Conservation (phyloP, 2,329 filamentous ascomycete genomes). For the Talaromyces amestolkiae region DNA sequence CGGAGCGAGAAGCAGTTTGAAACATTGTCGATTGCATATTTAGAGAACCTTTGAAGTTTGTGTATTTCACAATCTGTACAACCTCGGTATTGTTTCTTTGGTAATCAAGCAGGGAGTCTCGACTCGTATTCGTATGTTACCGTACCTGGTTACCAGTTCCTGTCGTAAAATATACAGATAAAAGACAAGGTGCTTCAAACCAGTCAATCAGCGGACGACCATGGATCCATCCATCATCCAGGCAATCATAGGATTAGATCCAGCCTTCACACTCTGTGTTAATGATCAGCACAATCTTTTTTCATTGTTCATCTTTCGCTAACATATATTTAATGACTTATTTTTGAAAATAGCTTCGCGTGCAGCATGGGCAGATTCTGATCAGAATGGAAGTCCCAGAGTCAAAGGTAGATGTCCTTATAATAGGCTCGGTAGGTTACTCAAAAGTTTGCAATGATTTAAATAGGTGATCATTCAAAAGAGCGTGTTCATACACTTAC, state of each 20-base stretch:
- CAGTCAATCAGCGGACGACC: background rate
- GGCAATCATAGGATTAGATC: background rate
- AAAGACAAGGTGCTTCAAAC: background rate
- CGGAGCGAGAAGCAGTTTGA: background rate
- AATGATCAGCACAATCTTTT: background rate
- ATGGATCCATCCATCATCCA: background rate
- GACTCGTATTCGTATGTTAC: background rate
- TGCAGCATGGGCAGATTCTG: background rate
- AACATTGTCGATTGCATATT: background rate
- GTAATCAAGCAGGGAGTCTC: no score
- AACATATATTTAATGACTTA: background rate
- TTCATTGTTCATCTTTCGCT: background rate
- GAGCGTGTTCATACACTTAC: background rate
- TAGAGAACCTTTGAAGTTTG: background rate
- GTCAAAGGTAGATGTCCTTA: slow-evolving; percentile 6
- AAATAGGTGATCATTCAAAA: background rate
- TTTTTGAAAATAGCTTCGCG: background rate
- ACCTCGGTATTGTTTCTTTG: background rate
- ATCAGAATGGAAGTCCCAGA: slow-evolving; percentile 1
- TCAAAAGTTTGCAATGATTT: background rate
- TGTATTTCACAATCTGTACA: background rate
- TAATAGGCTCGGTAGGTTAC: slow-evolving; percentile 6
- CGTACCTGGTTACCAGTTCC: background rate
- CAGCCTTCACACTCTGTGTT: background rate
- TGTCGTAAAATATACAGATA: background rate